Evolutionary conservation across 176 grass and related monocot species (phyloP), one percentile per base, ranked within the genome.

Genomic region (Phoenix roebelenii): DNA sequence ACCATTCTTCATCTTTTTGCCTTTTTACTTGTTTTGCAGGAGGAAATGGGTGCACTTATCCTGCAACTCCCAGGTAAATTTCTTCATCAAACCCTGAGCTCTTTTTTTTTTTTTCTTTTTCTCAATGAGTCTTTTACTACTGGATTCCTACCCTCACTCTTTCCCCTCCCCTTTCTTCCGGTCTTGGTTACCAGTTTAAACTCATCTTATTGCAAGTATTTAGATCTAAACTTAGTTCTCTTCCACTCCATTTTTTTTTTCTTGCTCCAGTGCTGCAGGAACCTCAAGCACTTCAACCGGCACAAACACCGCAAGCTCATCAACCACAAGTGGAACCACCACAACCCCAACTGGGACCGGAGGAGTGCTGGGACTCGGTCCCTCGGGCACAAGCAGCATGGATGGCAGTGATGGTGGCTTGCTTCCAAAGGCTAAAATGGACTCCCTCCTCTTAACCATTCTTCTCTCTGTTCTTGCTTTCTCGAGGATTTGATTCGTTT

Each of bases 1-100:
- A 25, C 32, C n/a, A 16, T 9, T 55, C 3, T 10, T 22, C 1
- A 18, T 55, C 10, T 18, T 23, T 55, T 55, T 55, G 22, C 5
- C 3, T 74, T 39, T 22, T 68, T 10, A 18, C 20, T 35, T 15
- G 56, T 75, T 70, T 68, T 80, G 61, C 73, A 97, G 87, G 93
- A 78, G 71, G 69, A 66, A 70, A 50, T 73, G 84, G 83, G 49
- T 97, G 93, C 67, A 65, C 82, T 16, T 97, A 59, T 68, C 93
- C 93, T 9, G 32, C 87, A 63, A 85, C 81, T 59, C 26, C 84
- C 71, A 85, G 83, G 93, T 97, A 83, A 55, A 50, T 54, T 66
- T 51, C n/a, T 10, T 15, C 1, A 67, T 44, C 16, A 18, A 52
- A 5, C 23, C 1, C 12, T 48, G 5, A 44, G 9, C 24, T 48